These are phyloP conservation scores for Pseudopithomyces chartarum DNA, from an alignment of 2,329 filamentous ascomycete genomes.

Conservation along the genomic window DNA sequence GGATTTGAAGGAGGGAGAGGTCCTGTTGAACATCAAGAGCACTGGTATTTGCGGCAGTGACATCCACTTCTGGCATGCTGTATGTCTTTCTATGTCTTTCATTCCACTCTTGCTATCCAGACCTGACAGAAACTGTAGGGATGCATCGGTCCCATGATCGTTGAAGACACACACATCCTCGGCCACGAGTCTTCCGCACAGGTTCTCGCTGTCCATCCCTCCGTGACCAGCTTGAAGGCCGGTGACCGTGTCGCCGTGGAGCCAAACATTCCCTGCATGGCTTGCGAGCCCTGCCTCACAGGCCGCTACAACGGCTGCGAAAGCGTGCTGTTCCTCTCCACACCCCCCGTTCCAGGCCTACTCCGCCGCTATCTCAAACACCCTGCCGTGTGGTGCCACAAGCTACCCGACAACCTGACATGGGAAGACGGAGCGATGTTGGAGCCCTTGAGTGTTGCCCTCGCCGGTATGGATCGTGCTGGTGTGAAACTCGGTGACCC, in stretches of 20 bases:
- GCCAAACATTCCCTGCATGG: constrained; percentile 89
- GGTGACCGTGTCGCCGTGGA: constrained; percentile 94
- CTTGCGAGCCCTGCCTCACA: constrained; percentile 88
- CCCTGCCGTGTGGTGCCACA: constrained; percentile 93
- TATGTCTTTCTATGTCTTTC: constrained; percentile 19
- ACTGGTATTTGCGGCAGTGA: constrained; percentile 97
- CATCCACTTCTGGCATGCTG: constrained; percentile 96
- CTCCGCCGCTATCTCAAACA: constrained; percentile 94
- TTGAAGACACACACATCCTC: constrained; percentile 84
- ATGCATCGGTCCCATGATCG: constrained; percentile 95
- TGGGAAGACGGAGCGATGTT: constrained; percentile 90
- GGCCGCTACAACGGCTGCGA: constrained; percentile 96
- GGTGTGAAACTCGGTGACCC: constrained; percentile 82
- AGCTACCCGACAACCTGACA: constrained; percentile 83
- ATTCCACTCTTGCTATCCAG: not conserved
- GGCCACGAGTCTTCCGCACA: constrained; percentile 91
- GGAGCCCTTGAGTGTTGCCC: constrained; percentile 86
- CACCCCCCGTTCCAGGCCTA: constrained; percentile 85
- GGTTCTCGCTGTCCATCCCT: constrained; percentile 79
- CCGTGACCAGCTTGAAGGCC: constrained; percentile 75
- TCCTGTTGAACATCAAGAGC: constrained; percentile 86
- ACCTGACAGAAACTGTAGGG: constrained; percentile 44
- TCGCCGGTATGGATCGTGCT: constrained; percentile 85
- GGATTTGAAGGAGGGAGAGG: constrained; percentile 77
- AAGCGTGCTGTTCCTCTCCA: constrained; percentile 83